phyloP scores from a whole-genome alignment of 1,284 basidiomycete species.

The Rhodotorula sp. region DNA sequence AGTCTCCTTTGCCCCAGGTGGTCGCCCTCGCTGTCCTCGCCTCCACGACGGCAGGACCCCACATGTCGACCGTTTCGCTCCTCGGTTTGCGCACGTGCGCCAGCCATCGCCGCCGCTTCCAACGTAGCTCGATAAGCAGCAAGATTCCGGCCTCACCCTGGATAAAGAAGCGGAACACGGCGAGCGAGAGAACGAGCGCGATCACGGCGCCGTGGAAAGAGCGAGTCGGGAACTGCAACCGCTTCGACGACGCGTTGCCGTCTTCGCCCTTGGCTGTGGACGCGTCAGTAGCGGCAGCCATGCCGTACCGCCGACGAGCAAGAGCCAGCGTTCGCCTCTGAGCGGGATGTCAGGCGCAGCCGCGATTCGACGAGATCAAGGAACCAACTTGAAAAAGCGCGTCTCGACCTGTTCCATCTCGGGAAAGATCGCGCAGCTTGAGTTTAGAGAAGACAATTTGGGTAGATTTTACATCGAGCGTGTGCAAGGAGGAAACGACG shows the following conservation, averaged over 20 bases:
- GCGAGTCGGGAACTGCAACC: conserved; percentile 17
- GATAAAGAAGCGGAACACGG: conserved; percentile 33
- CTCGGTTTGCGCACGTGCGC: background rate
- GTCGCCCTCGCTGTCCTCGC: background rate
- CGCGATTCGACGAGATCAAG: too few relatives aligned
- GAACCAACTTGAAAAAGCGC: too few relatives aligned
- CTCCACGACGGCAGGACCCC: background rate
- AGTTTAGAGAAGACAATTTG: too few relatives aligned
- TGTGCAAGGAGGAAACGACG: background rate
- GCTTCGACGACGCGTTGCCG: background rate
- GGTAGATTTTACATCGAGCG: too few relatives aligned
- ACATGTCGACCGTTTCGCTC: background rate
- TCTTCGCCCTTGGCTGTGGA: background rate
- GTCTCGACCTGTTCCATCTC: too few relatives aligned
- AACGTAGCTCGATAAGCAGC: too few relatives aligned
- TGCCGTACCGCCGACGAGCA: background rate
- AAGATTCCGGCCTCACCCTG: conserved; percentile 13
- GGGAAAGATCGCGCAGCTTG: too few relatives aligned
- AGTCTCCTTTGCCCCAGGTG: background rate
- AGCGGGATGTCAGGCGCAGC: too few relatives aligned
- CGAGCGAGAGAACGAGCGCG: conserved; percentile 27
- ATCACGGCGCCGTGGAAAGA: conserved; percentile 28
- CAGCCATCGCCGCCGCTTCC: background rate
- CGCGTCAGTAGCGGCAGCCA: background rate
- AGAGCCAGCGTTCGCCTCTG: background rate